A percentile compares a stretch with the other conserved stretches of the same genome.
Conservation (phyloP, 75 land plant genomes). For the Ceratopteris richardii region DNA sequence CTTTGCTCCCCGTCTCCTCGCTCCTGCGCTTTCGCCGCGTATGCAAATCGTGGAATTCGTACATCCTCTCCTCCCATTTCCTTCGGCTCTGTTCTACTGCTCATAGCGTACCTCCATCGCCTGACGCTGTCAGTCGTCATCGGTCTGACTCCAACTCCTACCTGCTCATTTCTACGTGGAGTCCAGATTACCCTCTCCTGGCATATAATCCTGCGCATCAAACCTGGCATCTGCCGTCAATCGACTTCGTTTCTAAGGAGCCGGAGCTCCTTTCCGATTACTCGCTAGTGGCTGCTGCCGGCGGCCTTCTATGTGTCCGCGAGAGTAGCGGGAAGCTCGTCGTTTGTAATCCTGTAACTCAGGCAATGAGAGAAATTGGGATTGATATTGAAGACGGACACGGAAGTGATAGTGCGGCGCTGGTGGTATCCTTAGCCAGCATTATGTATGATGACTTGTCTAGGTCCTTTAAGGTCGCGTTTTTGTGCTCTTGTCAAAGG, state of each 20-base stretch:
- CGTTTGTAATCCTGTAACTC: conserved; percentile 20
- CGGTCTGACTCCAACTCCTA: conserved; percentile 5
- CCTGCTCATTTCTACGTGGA: background rate
- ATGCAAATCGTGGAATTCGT: conserved; percentile 21
- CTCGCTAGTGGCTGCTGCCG: conserved; percentile 5
- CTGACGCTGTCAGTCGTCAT: background rate
- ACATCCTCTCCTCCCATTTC: conserved; percentile 10
- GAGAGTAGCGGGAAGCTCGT: conserved; percentile 7
- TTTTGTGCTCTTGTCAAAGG: background rate
- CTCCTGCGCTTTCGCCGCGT: conserved; percentile 17
- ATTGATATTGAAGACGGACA: background rate
- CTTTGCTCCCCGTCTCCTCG: conserved; percentile 10
- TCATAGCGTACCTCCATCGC: background rate
- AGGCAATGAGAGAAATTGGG: conserved; percentile 2
- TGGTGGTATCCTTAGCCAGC: background rate
- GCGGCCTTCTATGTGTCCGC: conserved; percentile 16
- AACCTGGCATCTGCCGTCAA: conserved; percentile 10
- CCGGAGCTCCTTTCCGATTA: background rate
- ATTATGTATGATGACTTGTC: background rate
- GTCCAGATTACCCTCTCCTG: conserved; percentile 5
- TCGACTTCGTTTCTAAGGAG: background rate
- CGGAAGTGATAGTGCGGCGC: background rate
- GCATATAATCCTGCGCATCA: conserved; percentile 1
- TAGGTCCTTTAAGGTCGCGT: background rate
- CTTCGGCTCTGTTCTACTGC: conserved; percentile 2